Evolutionary conservation across 768 basidiomycete genomes (phyloP).

Genomic region (Tricholomella constricta): DNA sequence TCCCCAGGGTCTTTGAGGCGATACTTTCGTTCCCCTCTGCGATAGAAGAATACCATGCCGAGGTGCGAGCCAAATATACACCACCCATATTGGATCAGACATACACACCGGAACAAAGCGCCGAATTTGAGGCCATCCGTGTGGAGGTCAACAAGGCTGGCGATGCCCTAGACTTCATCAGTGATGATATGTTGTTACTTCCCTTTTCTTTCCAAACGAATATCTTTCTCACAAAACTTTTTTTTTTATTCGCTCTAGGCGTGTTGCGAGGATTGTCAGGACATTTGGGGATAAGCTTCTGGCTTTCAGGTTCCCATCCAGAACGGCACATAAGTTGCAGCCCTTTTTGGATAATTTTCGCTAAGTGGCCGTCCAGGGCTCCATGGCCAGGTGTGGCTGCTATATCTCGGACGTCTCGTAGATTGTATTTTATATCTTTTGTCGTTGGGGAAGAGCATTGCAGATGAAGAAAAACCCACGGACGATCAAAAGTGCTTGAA

Average conservation of each 20-base stretch:
- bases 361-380: conserved; percentile 26
- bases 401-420: no score
- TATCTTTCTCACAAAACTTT: no score
- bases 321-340: conserved; percentile 66
- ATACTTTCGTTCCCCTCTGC: conserved; percentile 66
- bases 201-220: no score
- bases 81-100: conserved; percentile 38
- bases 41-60: conserved; percentile 63
- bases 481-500: no score
- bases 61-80: conserved; percentile 46
- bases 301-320: conserved; percentile 80
- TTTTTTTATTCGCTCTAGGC: no score
- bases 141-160: conserved; percentile 57
- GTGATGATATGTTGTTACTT: conserved; percentile 53
- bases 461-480: no score
- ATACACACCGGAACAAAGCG: conserved; percentile 35
- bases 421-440: no score
- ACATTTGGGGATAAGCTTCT: conserved; percentile 75
- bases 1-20: conserved; percentile 79
- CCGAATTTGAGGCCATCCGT: conserved; percentile 38
- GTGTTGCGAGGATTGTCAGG: conserved; percentile 59
- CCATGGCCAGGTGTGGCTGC: no score
- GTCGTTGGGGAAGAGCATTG: no score
- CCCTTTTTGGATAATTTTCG: conserved; percentile 70
- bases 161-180: conserved; percentile 53